Evolutionary conservation across 2,329 filamentous ascomycete species (phyloP), one percentile per base, ranked within the genome.

Genomic region (Pezicula carpinea): DNA sequence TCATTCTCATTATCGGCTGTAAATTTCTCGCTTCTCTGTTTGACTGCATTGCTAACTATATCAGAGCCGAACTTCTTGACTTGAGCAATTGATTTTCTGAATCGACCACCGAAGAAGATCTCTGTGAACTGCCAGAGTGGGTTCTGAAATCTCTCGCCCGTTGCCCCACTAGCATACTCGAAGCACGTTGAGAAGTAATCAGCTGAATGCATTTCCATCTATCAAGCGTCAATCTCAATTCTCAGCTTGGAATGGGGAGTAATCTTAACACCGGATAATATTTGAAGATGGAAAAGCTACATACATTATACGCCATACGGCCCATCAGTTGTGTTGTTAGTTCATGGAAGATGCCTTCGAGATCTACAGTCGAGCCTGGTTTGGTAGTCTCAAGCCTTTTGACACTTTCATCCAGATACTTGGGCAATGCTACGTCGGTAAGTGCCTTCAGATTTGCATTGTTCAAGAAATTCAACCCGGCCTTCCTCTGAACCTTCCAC

Each of bases 281-380:
- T 32, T 29, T 14, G 14, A 40, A 15, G 11, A 21, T 18, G 19
- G 17, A 31, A 4, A 2, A 31, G 23, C n/a, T n/a, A 34, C 48
- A 54, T 61, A 71, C 73, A 58, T 81, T 76, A 55, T 85, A 85
- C 13, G 82, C 82, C 77, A 84, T 82, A 51, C 74, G 73, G n/a
- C 81, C 82, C 76, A 85, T 83, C 19, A 85, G 59, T 48, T 79
- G 72, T 18, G 80, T 84, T 1, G 81, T 85, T 39, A 85, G 73
- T 58, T 83, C 80, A 44, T 82, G 77, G 39, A 84, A 76, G 2
- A 80, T 66, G n/a, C 65, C 67, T 55, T 84, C 79, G 40, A 85
- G 61, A 57, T 85, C 78, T 2, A 82, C 65, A 0, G 66, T 50
- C 2, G 49, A 54, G 1, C 58, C 56, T 0, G 51, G 56, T 2